These are phyloP conservation scores for Claviceps citrina DNA, from an alignment of 2,329 filamentous ascomycete species.

Conservation along the genomic window DNA sequence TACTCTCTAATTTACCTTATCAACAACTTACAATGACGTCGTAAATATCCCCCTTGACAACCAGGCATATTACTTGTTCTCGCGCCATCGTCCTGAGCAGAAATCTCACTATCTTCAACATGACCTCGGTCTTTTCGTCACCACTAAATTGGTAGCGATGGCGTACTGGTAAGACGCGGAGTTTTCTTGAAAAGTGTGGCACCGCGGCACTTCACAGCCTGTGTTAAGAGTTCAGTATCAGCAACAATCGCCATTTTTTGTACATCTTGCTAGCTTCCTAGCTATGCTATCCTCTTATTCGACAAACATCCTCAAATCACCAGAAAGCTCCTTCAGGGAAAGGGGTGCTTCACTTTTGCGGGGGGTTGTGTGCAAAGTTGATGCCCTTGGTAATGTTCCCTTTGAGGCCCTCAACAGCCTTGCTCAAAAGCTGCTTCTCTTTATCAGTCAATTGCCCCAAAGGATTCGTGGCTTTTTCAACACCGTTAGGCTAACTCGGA, in stretches of 20 bases:
- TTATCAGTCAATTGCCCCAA: conserved; percentile 63
- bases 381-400: conserved; percentile 92
- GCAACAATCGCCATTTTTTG: conserved; percentile 18
- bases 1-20: not conserved
- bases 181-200: conserved; percentile 2
- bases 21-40: not conserved
- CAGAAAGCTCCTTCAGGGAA: conserved; percentile 15
- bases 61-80: not conserved
- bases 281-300: conserved; percentile 19
- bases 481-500: conserved; percentile 53
- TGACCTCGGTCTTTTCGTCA: not conserved
- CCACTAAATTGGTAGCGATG: not conserved
- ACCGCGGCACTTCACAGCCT: conserved; percentile 21
- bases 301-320: conserved; percentile 15
- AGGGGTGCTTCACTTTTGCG: conserved; percentile 58
- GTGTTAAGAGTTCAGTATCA: conserved; percentile 20
- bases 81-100: not conserved
- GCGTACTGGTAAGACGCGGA: not conserved
- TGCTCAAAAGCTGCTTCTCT: conserved; percentile 76
- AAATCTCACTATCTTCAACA: no score
- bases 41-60: not conserved
- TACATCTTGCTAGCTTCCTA: conserved; percentile 23
- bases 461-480: conserved; percentile 70
- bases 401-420: conserved; percentile 62
- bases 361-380: conserved; percentile 73